Base-by-base conservation (phyloP, 148 eudicot genomes). In the Nepenthes gracilis region DNA sequence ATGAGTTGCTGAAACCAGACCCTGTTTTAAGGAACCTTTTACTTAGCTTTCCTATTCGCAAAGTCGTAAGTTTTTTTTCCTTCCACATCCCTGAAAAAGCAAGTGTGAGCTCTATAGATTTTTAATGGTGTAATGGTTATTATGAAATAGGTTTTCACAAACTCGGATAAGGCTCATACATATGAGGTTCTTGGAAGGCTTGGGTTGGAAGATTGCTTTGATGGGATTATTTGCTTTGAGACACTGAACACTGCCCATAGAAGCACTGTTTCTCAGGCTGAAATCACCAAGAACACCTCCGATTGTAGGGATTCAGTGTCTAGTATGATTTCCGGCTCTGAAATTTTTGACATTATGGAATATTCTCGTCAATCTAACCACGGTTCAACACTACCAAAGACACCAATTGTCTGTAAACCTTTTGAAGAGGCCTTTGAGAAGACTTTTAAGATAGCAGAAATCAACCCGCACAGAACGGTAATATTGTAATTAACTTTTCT, bases 181-280 rank as follows among this genome's bases (percentile, higher is more conserved):
- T 85, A 78, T 51, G 65, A 65, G 38, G 74, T 72, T 62, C 83
- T 92, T 40, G 62, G 67, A 62, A 78, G 85, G 79, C 86, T 92
- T 40, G 98, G 91, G 45, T 67, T 92, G 56, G 91, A 88, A 77
- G 98, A 79, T 63, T 92, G 96, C 66, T 92, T 92, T 48, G 98
- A 88, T 7, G 70, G 56, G 43, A 71, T 92, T 37, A 77, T 85
- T 11, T 85, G 86, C 73, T 92, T 92, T n/a, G 98, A 92, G 79
- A 78, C 88, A 33, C 65, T 92, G 65, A 92, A 92, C 73, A 80
- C 88, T 10, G 33, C 70, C 6, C 33, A 68, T 6, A 57, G 66
- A 52, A 59, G 35, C 5, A 33, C 36, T 38, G 33, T 47, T 38
- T 43, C 47, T 56, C 61, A 62, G 62, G 43, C 10, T 64, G 67